Conservation (phyloP, 805 yeast species). For the Saturnispora diversa region DNA sequence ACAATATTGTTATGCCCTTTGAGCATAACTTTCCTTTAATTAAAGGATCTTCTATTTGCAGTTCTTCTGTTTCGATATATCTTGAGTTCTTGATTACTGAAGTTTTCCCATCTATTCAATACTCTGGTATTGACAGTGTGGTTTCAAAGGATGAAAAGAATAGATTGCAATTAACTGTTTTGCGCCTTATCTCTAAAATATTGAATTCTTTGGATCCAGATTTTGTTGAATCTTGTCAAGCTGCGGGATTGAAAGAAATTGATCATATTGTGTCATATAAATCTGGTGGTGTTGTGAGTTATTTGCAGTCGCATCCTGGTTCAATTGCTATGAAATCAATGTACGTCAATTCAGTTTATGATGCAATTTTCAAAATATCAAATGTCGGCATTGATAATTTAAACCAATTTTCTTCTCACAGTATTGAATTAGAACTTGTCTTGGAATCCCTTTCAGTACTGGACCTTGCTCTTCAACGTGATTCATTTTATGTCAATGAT, state of each 20-base stretch:
- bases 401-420: constrained; percentile 30
- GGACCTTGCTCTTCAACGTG: constrained; percentile 40
- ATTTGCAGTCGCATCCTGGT: constrained; percentile 62
- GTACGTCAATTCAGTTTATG: constrained; percentile 51
- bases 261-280: constrained; percentile 35
- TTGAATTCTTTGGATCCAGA: constrained; percentile 45
- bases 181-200: constrained; percentile 43
- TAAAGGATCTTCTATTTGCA: constrained; percentile 53
- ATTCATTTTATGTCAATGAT: constrained; percentile 51
- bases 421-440: constrained; percentile 33
- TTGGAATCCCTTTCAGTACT: constrained; percentile 38
- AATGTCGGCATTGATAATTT: constrained; percentile 54
- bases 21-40: constrained; percentile 50
- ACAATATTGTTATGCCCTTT: constrained; percentile 32
- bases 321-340: constrained; percentile 53
- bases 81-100: constrained; percentile 63
- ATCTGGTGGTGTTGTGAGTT: constrained; percentile 38
- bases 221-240: constrained; percentile 44
- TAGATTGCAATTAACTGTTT: constrained; percentile 45
- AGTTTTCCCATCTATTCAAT: constrained; percentile 48
- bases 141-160: constrained; percentile 27
- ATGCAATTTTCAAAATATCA: constrained; percentile 47
- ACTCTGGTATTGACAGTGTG: constrained; percentile 28
- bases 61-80: constrained; percentile 72
- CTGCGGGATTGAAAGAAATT: constrained; percentile 35